Conservation (phyloP, 1,284 basidiomycete species). For the Cerioporus squamosus region DNA sequence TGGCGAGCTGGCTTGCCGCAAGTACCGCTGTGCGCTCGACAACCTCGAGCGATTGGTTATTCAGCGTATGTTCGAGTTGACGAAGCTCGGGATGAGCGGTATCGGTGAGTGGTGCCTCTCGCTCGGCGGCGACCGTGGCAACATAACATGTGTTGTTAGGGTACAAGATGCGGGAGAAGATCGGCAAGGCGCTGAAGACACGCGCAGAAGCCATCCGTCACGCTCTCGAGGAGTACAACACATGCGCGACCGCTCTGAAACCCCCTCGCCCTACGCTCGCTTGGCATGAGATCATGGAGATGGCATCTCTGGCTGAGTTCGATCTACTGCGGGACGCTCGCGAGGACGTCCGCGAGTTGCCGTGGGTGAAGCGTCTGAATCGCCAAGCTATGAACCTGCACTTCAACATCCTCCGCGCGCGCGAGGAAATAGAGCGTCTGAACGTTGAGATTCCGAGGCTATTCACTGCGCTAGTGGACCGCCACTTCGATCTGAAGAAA, state of each 20-base stretch:
- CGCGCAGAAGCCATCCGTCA: slow-evolving; percentile 25
- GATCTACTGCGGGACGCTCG: slow-evolving; percentile 34
- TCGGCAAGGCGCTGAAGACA: slow-evolving; percentile 28
- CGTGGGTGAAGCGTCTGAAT: slow-evolving; percentile 33
- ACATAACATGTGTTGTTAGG: slow-evolving; percentile 9
- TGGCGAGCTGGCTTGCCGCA: not conserved
- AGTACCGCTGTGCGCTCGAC: slow-evolving; percentile 15
- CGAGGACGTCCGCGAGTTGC: slow-evolving; percentile 28
- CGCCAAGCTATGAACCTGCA: slow-evolving; percentile 30
- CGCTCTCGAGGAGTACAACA: slow-evolving; percentile 28
- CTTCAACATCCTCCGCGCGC: slow-evolving; percentile 36
- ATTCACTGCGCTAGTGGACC: slow-evolving; percentile 36
- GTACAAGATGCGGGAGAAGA: slow-evolving; percentile 32
- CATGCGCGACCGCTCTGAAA: slow-evolving; percentile 13
- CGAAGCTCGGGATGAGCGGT: slow-evolving; percentile 4
- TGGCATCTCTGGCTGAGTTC: slow-evolving; percentile 38
- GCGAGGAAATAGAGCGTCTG: slow-evolving; percentile 36
- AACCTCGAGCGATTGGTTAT: slow-evolving; percentile 30
- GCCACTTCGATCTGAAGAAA: slow-evolving; percentile 16
- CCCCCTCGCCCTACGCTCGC: slow-evolving; percentile 25
- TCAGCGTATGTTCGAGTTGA: slow-evolving; percentile 25
- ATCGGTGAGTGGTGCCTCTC: not conserved
- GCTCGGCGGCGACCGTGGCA: not conserved
- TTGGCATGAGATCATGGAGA: slow-evolving; percentile 36
- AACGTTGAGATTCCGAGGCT: slow-evolving; percentile 39